A percentile compares a stretch with the other conserved stretches of the same genome.
Evolutionary conservation across 345 rosid species (phyloP).

Genomic region (Streptanthus diversifolius): DNA sequence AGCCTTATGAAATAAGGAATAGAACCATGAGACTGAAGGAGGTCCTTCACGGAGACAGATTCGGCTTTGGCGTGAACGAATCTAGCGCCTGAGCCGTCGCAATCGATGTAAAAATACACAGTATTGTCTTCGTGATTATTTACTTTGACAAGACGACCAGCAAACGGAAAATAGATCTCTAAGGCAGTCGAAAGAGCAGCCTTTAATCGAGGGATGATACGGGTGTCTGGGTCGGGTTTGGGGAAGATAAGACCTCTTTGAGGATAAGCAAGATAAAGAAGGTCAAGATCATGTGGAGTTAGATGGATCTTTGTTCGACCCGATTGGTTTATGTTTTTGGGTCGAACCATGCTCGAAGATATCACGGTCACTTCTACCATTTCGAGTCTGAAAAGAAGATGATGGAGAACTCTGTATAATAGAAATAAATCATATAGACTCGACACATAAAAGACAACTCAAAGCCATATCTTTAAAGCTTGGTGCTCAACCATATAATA

Average conservation of each 20-base stretch:
- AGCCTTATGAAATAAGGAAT: constrained; percentile 14
- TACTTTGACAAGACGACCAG: constrained; percentile 27
- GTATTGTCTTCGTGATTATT: constrained; percentile 14
- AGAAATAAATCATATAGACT: background rate
- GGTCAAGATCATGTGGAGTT: constrained; percentile 27
- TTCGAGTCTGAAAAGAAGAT: background rate
- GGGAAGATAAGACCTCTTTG: constrained; percentile 36
- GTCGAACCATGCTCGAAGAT: constrained; percentile 13
- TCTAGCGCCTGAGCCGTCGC: constrained; percentile 15
- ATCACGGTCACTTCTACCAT: constrained; percentile 15
- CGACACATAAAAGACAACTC: background rate
- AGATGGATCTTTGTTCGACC: constrained; percentile 19
- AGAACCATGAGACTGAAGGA: constrained; percentile 26
- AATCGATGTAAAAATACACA: constrained; percentile 18
- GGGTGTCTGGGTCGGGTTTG: constrained; percentile 10
- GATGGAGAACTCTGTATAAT: background rate
- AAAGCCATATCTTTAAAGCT: background rate
- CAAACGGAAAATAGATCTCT: constrained; percentile 2
- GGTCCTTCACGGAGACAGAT: constrained; percentile 28
- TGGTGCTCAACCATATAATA: background rate
- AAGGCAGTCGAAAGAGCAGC: constrained; percentile 18
- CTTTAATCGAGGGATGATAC: background rate
- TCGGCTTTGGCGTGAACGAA: constrained; percentile 41
- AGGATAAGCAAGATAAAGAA: constrained; percentile 16
- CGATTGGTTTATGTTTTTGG: background rate